Evolutionary conservation across 768 basidiomycete genomes (phyloP), one percentile per base, ranked within the genome.

Genomic region (Chiua virens): DNA sequence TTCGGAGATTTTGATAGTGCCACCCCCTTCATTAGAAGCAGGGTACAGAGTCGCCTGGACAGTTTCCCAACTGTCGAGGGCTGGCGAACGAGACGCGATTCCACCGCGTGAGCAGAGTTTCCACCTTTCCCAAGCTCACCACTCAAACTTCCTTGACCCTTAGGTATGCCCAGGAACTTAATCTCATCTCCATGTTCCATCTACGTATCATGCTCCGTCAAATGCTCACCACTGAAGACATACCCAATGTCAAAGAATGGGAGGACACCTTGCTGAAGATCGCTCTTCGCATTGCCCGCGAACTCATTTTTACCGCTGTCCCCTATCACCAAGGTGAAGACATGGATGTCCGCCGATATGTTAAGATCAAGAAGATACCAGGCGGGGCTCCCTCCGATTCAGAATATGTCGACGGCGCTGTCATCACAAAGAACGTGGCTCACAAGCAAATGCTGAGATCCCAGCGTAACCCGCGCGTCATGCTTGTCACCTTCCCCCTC

Each of bases 351-450:
- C 79, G 96, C 28, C 82, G 87, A 35, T 97, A 96, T 60, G 93
- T 98, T 42, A 98, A 98, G 73, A 95, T 98, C 71, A 98, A 99
- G 76, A 96, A 96, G 71, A 88, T 98, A 15, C 96, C 97, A 0
- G 97, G 97, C 21, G 97, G 97, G 5, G 75, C 81, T 34, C 94
- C 96, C 18, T 80, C 76, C 23, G 92, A 99, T 67, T 97, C 93
- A 5, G 97, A 99, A 73, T 98, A 94, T 65, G 92, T 99, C 40
- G 89, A 93, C 48, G 97, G 97, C 13, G 91, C 89, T 5, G 93
- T 98, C 50, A 97, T 98, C 62, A 95, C 96, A 17, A 98, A 99
- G 78, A 98, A 98, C 61, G 87, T 98, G 9, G 91, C 94, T 2
- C 95, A 98, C 70, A 98, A 98, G 70, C 82, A 85, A 57, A 98